Conservation (phyloP, 78 protist genomes). For the Polysphondylium violaceum region DNA sequence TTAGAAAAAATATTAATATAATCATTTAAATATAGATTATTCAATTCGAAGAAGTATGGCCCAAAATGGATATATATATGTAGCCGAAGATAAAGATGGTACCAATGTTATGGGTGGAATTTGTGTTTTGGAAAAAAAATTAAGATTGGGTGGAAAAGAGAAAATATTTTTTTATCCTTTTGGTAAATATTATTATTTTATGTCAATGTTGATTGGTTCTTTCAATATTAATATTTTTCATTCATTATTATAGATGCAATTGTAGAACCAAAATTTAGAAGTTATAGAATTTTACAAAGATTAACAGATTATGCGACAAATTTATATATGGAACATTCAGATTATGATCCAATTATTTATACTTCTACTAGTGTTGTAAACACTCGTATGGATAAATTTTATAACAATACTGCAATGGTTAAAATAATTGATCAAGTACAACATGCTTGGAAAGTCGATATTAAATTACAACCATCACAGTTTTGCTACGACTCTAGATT, state of each 20-base stretch:
- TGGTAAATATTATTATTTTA: neutral
- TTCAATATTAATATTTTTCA: neutral
- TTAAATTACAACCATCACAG: neutral
- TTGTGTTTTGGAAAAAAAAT: constrained; percentile 51
- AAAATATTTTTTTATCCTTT: constrained; percentile 65
- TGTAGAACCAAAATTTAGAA: constrained; percentile 65
- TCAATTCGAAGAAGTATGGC: constrained; percentile 68
- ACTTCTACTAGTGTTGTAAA: constrained; percentile 17
- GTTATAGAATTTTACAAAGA: constrained; percentile 33
- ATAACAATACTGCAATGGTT: constrained; percentile 27
- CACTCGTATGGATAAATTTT: constrained; percentile 24
- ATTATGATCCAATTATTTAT: constrained; percentile 35
- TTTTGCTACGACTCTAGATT: neutral
- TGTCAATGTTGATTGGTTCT: neutral
- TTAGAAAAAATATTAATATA: neutral
- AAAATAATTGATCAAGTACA: constrained; percentile 53
- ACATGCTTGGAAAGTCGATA: constrained; percentile 67
- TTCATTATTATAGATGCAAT: constrained; percentile 34
- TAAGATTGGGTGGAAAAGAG: constrained; percentile 48
- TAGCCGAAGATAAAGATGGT: constrained; percentile 47
- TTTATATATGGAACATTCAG: constrained; percentile 33
- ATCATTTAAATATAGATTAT: constrained; percentile 23
- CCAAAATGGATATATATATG: constrained; percentile 73
- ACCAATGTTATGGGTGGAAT: constrained; percentile 47
- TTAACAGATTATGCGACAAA: constrained; percentile 40